Percentiles rank a stretch among this genome's conserved stretches.
These are phyloP conservation scores for Megacollybia platyphylla DNA, from an alignment of 1,284 basidiomycete genomes.

Conservation along the genomic window DNA sequence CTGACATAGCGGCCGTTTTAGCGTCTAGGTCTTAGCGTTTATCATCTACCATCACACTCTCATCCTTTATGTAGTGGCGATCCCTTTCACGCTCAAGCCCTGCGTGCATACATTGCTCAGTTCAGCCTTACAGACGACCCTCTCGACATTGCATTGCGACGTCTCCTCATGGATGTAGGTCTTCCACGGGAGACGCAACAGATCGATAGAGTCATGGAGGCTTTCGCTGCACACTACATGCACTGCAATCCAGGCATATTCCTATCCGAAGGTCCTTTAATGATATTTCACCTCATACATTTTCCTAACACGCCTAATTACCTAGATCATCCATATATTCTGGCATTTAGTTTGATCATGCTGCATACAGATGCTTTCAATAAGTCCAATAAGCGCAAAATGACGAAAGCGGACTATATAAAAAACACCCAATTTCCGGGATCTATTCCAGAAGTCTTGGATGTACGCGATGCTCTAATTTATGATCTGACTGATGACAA, in stretches of 20 bases:
- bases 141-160: constrained; percentile 86
- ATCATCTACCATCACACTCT: constrained; percentile 5
- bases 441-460: constrained; percentile 72
- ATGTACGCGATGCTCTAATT: constrained; percentile 35
- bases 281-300: constrained; percentile 1
- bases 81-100: constrained; percentile 57
- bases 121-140: constrained; percentile 80
- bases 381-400: constrained; percentile 94
- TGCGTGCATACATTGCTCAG: constrained; percentile 61
- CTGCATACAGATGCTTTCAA: constrained; percentile 98
- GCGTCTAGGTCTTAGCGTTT: constrained; percentile 59
- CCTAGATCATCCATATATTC: constrained; percentile 87
- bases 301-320: constrained; percentile 1
- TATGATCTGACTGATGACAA: background rate
- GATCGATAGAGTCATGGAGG: constrained; percentile 95
- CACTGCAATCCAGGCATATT: constrained; percentile 82
- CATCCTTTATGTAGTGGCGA: constrained; percentile 40
- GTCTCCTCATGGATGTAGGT: constrained; percentile 83
- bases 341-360: constrained; percentile 98
- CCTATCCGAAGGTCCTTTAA: constrained; percentile 49
- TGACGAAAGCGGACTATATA: constrained; percentile 90
- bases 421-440: constrained; percentile 88
- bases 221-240: constrained; percentile 80
- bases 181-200: constrained; percentile 96
- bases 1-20: constrained; percentile 67